Base-by-base conservation (phyloP, 129 eudicot species). In the Lonicera japonica region DNA sequence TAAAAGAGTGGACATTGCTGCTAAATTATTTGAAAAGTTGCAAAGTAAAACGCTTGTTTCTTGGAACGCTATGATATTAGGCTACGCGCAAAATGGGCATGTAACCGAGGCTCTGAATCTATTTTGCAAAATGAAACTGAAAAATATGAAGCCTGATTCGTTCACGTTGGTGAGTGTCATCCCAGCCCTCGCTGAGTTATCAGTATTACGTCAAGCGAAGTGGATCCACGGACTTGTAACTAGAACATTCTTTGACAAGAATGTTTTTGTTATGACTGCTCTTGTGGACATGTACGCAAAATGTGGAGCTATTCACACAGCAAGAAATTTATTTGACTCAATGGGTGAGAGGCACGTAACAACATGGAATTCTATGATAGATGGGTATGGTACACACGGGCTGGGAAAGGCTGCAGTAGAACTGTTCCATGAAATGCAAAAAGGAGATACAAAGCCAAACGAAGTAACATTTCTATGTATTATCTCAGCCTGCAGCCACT, bases 331-430 rank as follows among this genome's bases (percentile, higher is more conserved):
- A 14, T 94, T 94, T 52, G 83, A 94, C 50, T 51, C 43, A 48
- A 85, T 85, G 96, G 71, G 68, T 17, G 81, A 82, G 65, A 80
- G 75, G 21, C 96, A 94, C 34, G 85, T 88, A 15, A 88, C 89
- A 11, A 82, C 99, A 59, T 94, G 99, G 99, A 94, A 94, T 63
- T 85, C 88, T 17, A 94, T 88, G 99, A 94, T 94, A 25, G 99
- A 94, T 61, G 99, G 96, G 70, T 94, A 88, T 41, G 99, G 99
- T 21, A 85, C 95, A 4, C 99, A 94, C 16, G 99, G 99, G 13
- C 78, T 75, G 36, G 99, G 89, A 47, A 60, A 15, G 58, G 81
- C 67, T 67, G 95, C 96, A 1, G 66, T 85, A 5, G 71, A 82
- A 36, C 65, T 94, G 60, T 88, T 94, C 25, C 60, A 36, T 1